A percentile compares a stretch with the other conserved stretches of the same genome.
Evolutionary conservation across 805 yeast species (phyloP).

Genomic region (Sporopachydermia quercuum): DNA sequence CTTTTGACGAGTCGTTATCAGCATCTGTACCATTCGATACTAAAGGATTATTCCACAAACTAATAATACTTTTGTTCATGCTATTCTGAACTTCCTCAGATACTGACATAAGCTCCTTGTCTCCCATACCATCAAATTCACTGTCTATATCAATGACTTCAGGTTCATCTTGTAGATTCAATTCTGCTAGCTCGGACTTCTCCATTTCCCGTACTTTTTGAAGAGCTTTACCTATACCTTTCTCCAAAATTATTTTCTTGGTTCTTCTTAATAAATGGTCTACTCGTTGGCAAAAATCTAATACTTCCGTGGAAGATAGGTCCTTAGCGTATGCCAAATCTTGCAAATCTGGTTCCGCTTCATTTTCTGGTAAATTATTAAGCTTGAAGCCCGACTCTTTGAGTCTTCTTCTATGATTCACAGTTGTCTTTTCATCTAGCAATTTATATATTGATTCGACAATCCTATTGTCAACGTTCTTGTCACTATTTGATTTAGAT

Average conservation of each 20-base stretch:
- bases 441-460: slow-evolving; percentile 38
- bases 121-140: slow-evolving; percentile 24
- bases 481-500: background rate
- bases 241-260: slow-evolving; percentile 48
- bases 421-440: slow-evolving; percentile 43
- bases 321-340: slow-evolving; percentile 49
- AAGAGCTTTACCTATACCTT: slow-evolving; percentile 47
- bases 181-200: slow-evolving; percentile 15
- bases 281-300: slow-evolving; percentile 44
- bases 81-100: slow-evolving; percentile 38
- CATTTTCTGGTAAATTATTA: slow-evolving; percentile 13
- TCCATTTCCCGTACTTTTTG: slow-evolving; percentile 45
- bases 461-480: slow-evolving; percentile 38
- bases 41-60: slow-evolving; percentile 38
- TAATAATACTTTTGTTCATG: slow-evolving; percentile 64
- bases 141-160: slow-evolving; percentile 19
- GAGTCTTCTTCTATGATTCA: slow-evolving; percentile 17
- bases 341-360: slow-evolving; percentile 16
- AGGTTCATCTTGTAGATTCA: slow-evolving; percentile 14
- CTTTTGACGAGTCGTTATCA: slow-evolving; percentile 2
- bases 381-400: slow-evolving; percentile 24
- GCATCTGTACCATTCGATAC: slow-evolving; percentile 6
- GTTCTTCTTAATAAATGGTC: slow-evolving; percentile 57
- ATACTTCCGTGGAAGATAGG: slow-evolving; percentile 32
- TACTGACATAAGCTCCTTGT: slow-evolving; percentile 45